These are phyloP conservation scores for Penicillium manginii DNA, from an alignment of 495 filamentous ascomycete genomes.

Conservation along the genomic window DNA sequence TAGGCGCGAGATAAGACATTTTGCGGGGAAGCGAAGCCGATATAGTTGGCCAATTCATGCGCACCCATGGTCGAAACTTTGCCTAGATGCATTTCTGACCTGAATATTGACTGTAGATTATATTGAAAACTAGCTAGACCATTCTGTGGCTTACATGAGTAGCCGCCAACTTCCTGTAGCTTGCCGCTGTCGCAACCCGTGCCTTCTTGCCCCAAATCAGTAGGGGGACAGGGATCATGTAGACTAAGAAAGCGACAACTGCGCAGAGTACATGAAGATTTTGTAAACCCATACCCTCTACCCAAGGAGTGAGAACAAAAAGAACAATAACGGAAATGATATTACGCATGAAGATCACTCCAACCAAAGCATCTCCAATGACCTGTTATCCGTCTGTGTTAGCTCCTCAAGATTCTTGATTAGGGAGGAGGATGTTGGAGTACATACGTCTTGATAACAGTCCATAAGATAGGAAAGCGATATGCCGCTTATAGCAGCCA, in stretches of 20 bases:
- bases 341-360: conserved; percentile 38
- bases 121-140: conserved; percentile 5
- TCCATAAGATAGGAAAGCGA: conserved; percentile 40
- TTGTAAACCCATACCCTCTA: conserved; percentile 37
- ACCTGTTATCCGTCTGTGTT: conserved; percentile 24
- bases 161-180: conserved; percentile 26
- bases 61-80: neutral
- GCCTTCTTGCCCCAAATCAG: conserved; percentile 32
- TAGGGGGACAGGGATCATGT: conserved; percentile 26
- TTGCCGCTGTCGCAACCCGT: conserved; percentile 19
- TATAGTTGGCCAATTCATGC: neutral
- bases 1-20: neutral
- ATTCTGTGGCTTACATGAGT: conserved; percentile 28
- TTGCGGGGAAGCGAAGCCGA: conserved; percentile 2
- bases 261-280: conserved; percentile 32
- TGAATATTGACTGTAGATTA: too few species aligned
- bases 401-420: neutral
- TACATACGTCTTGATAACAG: conserved; percentile 39
- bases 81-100: neutral
- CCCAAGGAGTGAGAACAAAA: conserved; percentile 41
- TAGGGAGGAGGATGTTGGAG: neutral
- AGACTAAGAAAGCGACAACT: conserved; percentile 21
- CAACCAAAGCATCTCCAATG: conserved; percentile 38
- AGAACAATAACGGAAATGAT: conserved; percentile 36
- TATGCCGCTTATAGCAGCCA: conserved; percentile 27